These are phyloP conservation scores for Epichloe festucae DNA, from an alignment of 2,329 filamentous ascomycete genomes.

Conservation along the genomic window DNA sequence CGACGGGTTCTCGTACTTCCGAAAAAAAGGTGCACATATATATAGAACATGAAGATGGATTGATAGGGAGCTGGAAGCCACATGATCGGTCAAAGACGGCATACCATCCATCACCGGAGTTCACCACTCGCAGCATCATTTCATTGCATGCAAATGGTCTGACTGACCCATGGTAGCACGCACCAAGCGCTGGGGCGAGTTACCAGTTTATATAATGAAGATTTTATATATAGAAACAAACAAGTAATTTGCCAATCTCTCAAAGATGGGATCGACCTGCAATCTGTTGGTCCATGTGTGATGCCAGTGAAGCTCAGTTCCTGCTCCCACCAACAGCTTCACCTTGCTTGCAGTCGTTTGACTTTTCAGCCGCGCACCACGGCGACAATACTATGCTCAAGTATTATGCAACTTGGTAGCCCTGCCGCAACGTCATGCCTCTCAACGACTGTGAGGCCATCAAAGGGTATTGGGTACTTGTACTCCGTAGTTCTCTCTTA, in stretches of 20 bases:
- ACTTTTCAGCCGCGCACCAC: background rate
- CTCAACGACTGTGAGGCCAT: background rate
- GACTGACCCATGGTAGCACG: slow-evolving; percentile 3
- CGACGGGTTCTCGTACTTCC: background rate
- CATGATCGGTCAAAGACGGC: background rate
- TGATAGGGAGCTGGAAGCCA: no score
- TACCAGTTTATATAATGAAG: background rate
- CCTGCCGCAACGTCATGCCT: background rate
- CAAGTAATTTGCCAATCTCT: background rate
- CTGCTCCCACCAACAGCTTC: no score
- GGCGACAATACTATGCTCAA: background rate
- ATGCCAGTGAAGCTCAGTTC: no score
- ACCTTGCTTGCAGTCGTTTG: background rate
- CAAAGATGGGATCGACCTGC: no score
- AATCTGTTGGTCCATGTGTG: no score
- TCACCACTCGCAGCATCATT: background rate
- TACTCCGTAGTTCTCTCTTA: no score
- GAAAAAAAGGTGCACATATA: background rate
- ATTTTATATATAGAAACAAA: background rate
- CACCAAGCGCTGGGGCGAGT: slow-evolving; percentile 11
- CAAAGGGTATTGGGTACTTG: no score
- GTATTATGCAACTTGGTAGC: background rate
- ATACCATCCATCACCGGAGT: background rate
- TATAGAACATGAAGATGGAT: background rate
- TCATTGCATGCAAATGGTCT: background rate